A percentile compares a stretch with the other conserved stretches of the same genome.
phyloP scores from a whole-genome alignment of 768 basidiomycete species.

The Lentinula edodes region DNA sequence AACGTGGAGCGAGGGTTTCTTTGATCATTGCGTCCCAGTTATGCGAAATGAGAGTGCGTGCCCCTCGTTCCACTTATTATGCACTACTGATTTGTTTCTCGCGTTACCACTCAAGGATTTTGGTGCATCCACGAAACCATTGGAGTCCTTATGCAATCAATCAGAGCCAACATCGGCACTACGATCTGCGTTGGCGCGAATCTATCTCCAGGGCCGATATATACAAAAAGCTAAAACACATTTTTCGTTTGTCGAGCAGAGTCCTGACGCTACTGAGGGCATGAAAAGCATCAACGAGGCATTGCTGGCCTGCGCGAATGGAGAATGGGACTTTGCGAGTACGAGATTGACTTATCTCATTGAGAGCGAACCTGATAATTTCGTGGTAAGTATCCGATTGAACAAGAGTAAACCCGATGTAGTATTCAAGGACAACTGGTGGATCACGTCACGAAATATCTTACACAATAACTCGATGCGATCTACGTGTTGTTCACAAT shows the following conservation, averaged over 20 bases:
- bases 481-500: conserved; percentile 49
- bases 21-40: conserved; percentile 79
- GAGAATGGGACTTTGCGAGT: conserved; percentile 59
- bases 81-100: not conserved
- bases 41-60: conserved; percentile 73
- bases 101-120: conserved; percentile 47
- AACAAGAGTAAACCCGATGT: conserved; percentile 91
- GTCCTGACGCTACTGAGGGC: conserved; percentile 35
- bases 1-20: conserved; percentile 69
- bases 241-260: conserved; percentile 44
- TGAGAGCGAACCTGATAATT: conserved; percentile 52
- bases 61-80: not conserved
- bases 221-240: conserved; percentile 53
- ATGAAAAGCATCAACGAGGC: conserved; percentile 60
- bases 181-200: conserved; percentile 64
- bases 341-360: conserved; percentile 38
- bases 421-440: conserved; percentile 87
- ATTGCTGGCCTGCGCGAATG: conserved; percentile 60
- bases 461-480: no score
- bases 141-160: conserved; percentile 59
- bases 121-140: conserved; percentile 58
- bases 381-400: conserved; percentile 65
- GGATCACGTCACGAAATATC: conserved; percentile 65
- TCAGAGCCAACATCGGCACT: conserved; percentile 47
- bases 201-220: conserved; percentile 73